Evolutionary conservation across 2,329 filamentous ascomycete genomes (phyloP).

Genomic region (Colletotrichum spaethianum): DNA sequence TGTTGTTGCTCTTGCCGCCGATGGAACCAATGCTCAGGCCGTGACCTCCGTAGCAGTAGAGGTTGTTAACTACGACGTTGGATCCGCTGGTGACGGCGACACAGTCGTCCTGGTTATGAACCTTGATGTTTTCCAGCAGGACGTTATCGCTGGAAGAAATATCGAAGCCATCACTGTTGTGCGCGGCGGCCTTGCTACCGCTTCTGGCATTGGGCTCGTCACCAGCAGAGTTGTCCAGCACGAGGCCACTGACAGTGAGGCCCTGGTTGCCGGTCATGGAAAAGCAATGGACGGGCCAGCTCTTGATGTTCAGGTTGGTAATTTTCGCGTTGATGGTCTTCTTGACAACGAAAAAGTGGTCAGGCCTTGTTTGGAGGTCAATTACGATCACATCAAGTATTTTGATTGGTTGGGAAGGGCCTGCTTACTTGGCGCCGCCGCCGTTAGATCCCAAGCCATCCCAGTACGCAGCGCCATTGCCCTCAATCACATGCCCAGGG

Average conservation of each 20-base stretch:
- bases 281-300: constrained; percentile 41
- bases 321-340: constrained; percentile 35
- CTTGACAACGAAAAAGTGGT: constrained; percentile 38
- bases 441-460: constrained; percentile 39
- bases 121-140: constrained; percentile 51
- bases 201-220: constrained; percentile 34
- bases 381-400: neutral
- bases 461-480: constrained; percentile 38
- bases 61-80: constrained; percentile 55
- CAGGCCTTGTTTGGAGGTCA: constrained; percentile 20
- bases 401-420: neutral
- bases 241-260: constrained; percentile 24
- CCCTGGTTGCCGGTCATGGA: constrained; percentile 32
- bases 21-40: constrained; percentile 63
- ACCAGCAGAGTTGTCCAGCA: constrained; percentile 35
- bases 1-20: constrained; percentile 55
- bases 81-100: constrained; percentile 60
- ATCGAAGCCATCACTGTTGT: constrained; percentile 62
- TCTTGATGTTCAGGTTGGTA: constrained; percentile 36
- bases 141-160: constrained; percentile 55
- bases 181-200: constrained; percentile 44
- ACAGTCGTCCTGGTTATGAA: constrained; percentile 61
- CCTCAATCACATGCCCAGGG: constrained; percentile 34
- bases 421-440: constrained; percentile 26
- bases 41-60: constrained; percentile 62